Base-by-base conservation (phyloP, 345 rosid species). In the Heritiera littoralis region DNA sequence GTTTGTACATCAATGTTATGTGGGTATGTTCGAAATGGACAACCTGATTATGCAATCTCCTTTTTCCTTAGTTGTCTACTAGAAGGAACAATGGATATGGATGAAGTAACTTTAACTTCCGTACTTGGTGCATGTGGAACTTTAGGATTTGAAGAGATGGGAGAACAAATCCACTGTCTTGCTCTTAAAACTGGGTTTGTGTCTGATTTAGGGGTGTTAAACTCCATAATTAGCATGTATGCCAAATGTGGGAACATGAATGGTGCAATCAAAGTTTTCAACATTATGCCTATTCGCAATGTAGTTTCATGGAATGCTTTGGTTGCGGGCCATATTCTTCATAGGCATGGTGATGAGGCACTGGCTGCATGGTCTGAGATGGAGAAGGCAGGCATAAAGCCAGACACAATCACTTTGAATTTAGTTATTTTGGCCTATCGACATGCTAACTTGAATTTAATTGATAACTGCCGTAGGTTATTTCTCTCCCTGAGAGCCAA, bases 221-320 rank as follows among this genome's bases (percentile, higher is more conserved):
- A 95, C 77, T 88, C 98, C 58, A 55, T 88, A 75, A 84, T 90
- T 74, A 88, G 93, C 86, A 91, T 91, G 98, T 92, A 92, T 79
- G 86, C 92, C 3, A 90, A 91, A 87, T 91, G 93, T 86, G 86
- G 78, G 73, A 80, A 78, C 81, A 84, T 79, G 55, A 75, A 45
- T 61, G 83, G 83, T 59, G 92, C 98, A 38, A 79, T 88, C 61
- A 87, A 81, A 81, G 79, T 84, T 54, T 93, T 93, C 75, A 73
- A 87, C 76, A 15, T 41, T 3, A 90, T 92, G 92, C 84, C 75
- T 35, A 74, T 73, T 41, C 91, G 80, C 45, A 89, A 93, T 75
- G 61, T 87, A 78, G 88, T 92, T 70, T 92, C 96, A 8, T 93
- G 97, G 97, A 93, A 93, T 84, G 83, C 92, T 80, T 86, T 95